Conservation (phyloP, 23 red algal genomes). For the Gracilaria gracilis region DNA sequence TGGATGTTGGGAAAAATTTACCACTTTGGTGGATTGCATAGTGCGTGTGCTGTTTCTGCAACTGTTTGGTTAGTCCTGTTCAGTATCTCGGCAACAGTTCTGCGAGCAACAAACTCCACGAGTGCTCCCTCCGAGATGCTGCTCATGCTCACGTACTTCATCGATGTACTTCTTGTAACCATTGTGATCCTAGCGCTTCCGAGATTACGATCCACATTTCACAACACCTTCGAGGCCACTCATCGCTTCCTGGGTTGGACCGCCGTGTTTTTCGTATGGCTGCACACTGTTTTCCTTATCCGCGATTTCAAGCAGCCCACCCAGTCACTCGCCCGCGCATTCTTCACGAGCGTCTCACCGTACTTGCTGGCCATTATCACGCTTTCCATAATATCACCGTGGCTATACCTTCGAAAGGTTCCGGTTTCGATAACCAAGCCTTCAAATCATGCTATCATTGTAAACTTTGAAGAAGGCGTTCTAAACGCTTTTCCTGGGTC, state of each 20-base stretch:
- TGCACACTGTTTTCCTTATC: constrained; percentile 34
- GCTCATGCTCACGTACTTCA: constrained; percentile 24
- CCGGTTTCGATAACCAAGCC: constrained; percentile 28
- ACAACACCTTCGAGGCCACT: constrained; percentile 34
- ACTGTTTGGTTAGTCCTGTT: constrained; percentile 39
- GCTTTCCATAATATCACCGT: constrained; percentile 15
- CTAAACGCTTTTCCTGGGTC: constrained; percentile 11
- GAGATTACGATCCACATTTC: constrained; percentile 15
- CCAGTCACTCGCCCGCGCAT: not conserved
- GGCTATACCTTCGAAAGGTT: constrained; percentile 30
- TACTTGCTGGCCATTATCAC: constrained; percentile 28
- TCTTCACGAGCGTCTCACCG: constrained; percentile 20
- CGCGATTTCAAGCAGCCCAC: constrained; percentile 9
- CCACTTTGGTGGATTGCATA: constrained; percentile 39
- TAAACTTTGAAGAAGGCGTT: constrained; percentile 18
- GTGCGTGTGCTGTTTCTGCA: constrained; percentile 29
- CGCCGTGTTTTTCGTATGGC: constrained; percentile 16
- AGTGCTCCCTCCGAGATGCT: not conserved
- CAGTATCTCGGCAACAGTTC: not conserved
- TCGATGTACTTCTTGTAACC: constrained; percentile 14
- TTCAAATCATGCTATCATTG: constrained; percentile 31
- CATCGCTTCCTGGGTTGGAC: constrained; percentile 47
- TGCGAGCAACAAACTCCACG: not conserved
- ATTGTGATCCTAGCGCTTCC: constrained; percentile 27
- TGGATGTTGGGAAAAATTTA: constrained; percentile 52